These are phyloP conservation scores for Rhizopogon vinicolor DNA, from an alignment of 768 basidiomycete genomes.

Conservation along the genomic window DNA sequence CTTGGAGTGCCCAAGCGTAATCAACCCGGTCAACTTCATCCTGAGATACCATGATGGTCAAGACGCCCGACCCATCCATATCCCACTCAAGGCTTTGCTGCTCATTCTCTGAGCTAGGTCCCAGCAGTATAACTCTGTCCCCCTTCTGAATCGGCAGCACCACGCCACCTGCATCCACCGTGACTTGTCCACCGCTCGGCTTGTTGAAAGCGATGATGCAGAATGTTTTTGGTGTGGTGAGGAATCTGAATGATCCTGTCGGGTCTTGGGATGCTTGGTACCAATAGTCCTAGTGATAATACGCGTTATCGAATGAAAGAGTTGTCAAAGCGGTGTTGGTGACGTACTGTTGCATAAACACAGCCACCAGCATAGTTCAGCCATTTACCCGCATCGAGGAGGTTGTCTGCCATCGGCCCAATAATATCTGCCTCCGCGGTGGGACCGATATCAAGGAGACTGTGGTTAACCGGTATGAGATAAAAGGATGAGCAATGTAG, in stretches of 20 bases:
- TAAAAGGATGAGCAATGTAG: background rate
- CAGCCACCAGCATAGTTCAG: slow-evolving; percentile 45
- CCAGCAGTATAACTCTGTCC: slow-evolving; percentile 39
- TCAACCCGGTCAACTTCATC: slow-evolving; percentile 19
- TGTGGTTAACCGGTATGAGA: slow-evolving; percentile 9
- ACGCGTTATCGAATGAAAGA: background rate
- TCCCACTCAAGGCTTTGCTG: slow-evolving; percentile 26
- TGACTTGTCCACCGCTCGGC: slow-evolving; percentile 29
- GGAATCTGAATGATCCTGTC: slow-evolving; percentile 36
- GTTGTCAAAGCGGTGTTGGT: background rate
- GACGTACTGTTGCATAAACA: slow-evolving; percentile 47
- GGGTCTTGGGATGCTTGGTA: slow-evolving; percentile 40
- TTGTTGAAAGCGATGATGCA: slow-evolving; percentile 42
- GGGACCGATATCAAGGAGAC: slow-evolving; percentile 50
- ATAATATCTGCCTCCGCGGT: slow-evolving; percentile 52
- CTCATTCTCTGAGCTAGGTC: slow-evolving; percentile 14
- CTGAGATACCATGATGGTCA: slow-evolving; percentile 27
- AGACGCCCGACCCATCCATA: slow-evolving; percentile 22
- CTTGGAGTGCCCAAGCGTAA: slow-evolving; percentile 38
- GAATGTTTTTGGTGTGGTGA: slow-evolving; percentile 44
- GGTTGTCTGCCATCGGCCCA: slow-evolving; percentile 39
- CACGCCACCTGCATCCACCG: slow-evolving; percentile 29
- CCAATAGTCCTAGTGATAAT: slow-evolving; percentile 37
- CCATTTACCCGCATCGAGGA: slow-evolving; percentile 50
- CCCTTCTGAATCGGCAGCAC: slow-evolving; percentile 39